phyloP scores from a whole-genome alignment of 805 yeast genomes.

The Starmera quercuum region DNA sequence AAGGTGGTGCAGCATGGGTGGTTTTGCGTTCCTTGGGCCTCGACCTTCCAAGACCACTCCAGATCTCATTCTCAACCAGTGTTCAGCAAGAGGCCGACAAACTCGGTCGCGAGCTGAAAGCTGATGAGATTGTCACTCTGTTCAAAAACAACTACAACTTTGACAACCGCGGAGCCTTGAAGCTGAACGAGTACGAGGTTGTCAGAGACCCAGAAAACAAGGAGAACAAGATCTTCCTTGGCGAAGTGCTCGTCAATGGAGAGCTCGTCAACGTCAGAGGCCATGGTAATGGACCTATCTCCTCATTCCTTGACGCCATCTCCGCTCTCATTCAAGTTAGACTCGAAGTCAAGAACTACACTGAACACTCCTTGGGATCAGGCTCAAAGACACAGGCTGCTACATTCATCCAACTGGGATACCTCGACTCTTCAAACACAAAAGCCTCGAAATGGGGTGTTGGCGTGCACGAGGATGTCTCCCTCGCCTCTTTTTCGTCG shows the following conservation, averaged over 20 bases:
- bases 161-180: conserved; percentile 27
- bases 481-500: conserved; percentile 74
- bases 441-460: conserved; percentile 72
- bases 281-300: conserved; percentile 73
- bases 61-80: conserved; percentile 55
- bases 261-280: conserved; percentile 35
- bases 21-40: conserved; percentile 62
- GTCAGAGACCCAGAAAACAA: conserved; percentile 24
- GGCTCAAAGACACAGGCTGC: conserved; percentile 72
- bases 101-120: conserved; percentile 61
- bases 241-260: conserved; percentile 30
- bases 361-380: conserved; percentile 67
- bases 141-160: conserved; percentile 51
- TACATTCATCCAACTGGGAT: conserved; percentile 56
- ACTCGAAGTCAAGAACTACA: conserved; percentile 58
- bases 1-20: conserved; percentile 85
- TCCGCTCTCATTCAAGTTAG: conserved; percentile 41
- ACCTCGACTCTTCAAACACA: conserved; percentile 33
- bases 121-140: conserved; percentile 53
- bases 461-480: conserved; percentile 85
- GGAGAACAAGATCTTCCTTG: conserved; percentile 34
- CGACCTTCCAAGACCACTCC: conserved; percentile 67
- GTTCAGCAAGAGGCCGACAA: conserved; percentile 61
- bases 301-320: conserved; percentile 62
- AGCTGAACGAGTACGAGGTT: conserved; percentile 35